Base-by-base conservation (phyloP, 306 rosid species). In the Hylodesmum podocarpum region DNA sequence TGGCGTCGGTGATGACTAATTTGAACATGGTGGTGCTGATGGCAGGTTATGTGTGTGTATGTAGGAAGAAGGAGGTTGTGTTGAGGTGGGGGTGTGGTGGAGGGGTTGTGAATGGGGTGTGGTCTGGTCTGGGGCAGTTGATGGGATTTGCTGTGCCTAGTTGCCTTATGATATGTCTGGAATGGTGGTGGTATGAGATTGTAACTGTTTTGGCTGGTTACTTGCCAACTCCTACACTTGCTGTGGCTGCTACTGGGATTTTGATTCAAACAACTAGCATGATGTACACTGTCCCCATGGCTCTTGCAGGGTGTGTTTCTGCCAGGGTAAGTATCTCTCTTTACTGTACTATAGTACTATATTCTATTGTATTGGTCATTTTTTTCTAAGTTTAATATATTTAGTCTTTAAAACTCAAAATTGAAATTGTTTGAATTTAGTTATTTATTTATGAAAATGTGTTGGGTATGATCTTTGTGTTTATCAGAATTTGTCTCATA, bases 121-220 rank as follows among this genome's bases (percentile, higher is more conserved):
- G 65, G 15, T 82, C 83, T 27, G 96, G 91, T 18, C 47, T 91
- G 44, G 91, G 89, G 25, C 79, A 85, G 47, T 74, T 94, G 81
- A 2, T 92, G 84, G 85, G 44, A 40, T 54, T 95, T 76, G 97
- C 99, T 0, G 89, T 95, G 13, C 99, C 99, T 8, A 95, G 99
- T 53, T 92, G 99, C 28, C 55, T 95, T 19, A 96, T 93, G 57
- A 95, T 95, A 47, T 95, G 99, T 51, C 80, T 95, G 87, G 99
- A 95, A 85, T 95, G 99, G 99, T 95, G 99, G 99, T 95, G 99
- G 99, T 95, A 95, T 24, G 99, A 95, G 89, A 95, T 95, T 21
- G 92, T 95, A 69, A 90, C 86, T 14, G 88, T 95, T 8, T 39
- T 95, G 87, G 91, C 99, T n/a, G 99, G 99, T 1, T 95, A 95